Evolutionary conservation across 371 early-diverging fungal genomes (phyloP), one percentile per base, ranked within the genome.

Genomic region (Apophysomyces ossiformis): DNA sequence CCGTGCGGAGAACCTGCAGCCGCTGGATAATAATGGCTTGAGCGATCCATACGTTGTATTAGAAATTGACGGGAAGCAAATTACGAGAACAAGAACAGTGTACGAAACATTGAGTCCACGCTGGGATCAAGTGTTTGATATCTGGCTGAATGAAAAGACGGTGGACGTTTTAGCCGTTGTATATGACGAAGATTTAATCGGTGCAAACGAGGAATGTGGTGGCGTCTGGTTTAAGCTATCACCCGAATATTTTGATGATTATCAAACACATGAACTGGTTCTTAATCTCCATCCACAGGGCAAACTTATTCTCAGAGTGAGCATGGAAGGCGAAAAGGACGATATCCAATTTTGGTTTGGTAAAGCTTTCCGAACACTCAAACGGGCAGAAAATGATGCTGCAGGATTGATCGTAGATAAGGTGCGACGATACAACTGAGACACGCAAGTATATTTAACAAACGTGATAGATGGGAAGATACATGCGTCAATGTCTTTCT

Each of bases 331-430:
- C 43, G 95, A 93, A 74, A 86, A 88, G 44, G 93, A 93, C 43
- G 95, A 95, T 70, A 87, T 91, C 15, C 93, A 93, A 65, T 96
- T 95, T 68, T 93, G 91, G 87, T 93, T 93, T 70, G 87, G 93
- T 37, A 83, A 85, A 62, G 86, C 90, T 18, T 89, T 90, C 76
- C 82, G 90, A 37, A 79, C 77, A n/a, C 65, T 92, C 32, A 85
- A 85, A 68, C 80, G 87, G 35, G 80, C 89, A 45, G 81, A 84
- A 63, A 78, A 79, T 3, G 89, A 90, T 63, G 79, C 87, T 73
- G 82, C 84, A 63, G 77, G 85, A 50, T 79, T 77, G 47, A 84
- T 91, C 61, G 85, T 89, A 5, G 89, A 90, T 60, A 77, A 76
- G 65, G 85, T 83, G 79, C 63, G 72, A 38, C 44, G 38, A 0